phyloP scores from a whole-genome alignment of 1,139 yeast species.

The Schizosaccharomyces versatilis region DNA sequence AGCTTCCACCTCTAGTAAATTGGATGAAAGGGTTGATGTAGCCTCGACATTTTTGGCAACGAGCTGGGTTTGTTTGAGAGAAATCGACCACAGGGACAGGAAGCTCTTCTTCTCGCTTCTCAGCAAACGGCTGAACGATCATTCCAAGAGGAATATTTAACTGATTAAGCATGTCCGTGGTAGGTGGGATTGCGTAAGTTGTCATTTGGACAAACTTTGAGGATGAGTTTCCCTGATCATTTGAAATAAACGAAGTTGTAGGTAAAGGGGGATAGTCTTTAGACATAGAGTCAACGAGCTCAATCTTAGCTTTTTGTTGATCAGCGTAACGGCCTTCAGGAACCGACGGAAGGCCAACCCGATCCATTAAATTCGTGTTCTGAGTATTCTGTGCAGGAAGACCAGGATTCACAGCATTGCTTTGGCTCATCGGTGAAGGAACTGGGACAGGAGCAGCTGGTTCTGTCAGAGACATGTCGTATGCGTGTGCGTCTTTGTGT shows the following conservation, averaged over 20 bases:
- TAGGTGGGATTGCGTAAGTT: conserved; percentile 64
- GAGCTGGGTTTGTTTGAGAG: conserved; percentile 35
- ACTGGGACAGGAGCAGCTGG: background rate
- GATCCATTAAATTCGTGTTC: background rate
- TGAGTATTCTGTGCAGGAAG: background rate
- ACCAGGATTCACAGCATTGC: background rate
- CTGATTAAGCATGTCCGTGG: conserved; percentile 45
- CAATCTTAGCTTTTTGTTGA: conserved; percentile 9
- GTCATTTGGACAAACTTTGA: conserved; percentile 62
- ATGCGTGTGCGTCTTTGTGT: background rate
- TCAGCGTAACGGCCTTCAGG: conserved; percentile 5
- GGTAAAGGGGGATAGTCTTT: conserved; percentile 52
- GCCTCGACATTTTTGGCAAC: conserved; percentile 80
- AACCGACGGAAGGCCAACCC: conserved; percentile 1
- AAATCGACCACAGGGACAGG: conserved; percentile 52
- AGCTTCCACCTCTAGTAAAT: conserved; percentile 37
- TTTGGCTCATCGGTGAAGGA: background rate
- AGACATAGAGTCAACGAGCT: conserved; percentile 42
- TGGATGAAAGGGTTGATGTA: conserved; percentile 71
- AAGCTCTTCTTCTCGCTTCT: conserved; percentile 25
- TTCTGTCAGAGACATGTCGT: background rate
- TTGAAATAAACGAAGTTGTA: conserved; percentile 43
- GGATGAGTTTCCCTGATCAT: conserved; percentile 69
- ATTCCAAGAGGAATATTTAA: conserved; percentile 67
- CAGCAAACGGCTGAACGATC: conserved; percentile 68